These are phyloP conservation scores for Alnus rubra DNA, from an alignment of 306 rosid species.

Conservation along the genomic window DNA sequence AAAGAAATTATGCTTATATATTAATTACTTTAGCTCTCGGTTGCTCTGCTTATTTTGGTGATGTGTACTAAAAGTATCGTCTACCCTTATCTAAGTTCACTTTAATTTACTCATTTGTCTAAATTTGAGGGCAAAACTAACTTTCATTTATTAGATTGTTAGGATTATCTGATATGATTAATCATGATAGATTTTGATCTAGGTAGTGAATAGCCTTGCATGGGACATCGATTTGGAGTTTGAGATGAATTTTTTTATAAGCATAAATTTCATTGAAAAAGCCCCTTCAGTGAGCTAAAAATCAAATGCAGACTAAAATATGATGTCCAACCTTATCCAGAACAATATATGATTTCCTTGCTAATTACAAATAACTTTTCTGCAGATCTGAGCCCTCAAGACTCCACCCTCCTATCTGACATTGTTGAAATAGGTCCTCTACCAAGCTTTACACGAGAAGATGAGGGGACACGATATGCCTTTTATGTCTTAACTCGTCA, in stretches of 20 bases:
- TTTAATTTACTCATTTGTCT: not conserved
- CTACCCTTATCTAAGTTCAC: not conserved
- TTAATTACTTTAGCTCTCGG: not conserved
- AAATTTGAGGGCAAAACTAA: not conserved
- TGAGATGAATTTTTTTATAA: not conserved
- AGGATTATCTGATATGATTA: not conserved
- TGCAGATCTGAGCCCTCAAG: slow-evolving; percentile 68
- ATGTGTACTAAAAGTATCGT: not conserved
- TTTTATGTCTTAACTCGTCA: slow-evolving; percentile 71
- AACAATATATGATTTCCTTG: not conserved
- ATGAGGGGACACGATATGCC: slow-evolving; percentile 55
- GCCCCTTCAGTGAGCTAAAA: not conserved
- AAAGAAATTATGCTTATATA: not conserved
- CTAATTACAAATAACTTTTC: slow-evolving; percentile 1
- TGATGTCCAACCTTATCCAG: not conserved
- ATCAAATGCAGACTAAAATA: not conserved
- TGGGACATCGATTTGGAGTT: slow-evolving; percentile 7
- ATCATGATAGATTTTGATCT: not conserved
- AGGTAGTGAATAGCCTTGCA: not conserved
- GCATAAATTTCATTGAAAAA: not conserved
- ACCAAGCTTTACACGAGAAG: slow-evolving; percentile 68
- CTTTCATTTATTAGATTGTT: not conserved
- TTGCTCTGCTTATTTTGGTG: not conserved
- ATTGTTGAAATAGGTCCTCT: slow-evolving; percentile 63
- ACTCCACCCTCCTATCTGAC: slow-evolving; percentile 64